Percentiles rank a stretch among this genome's conserved stretches.
Conservation (phyloP, 129 eudicot species). For the Ambrosia trifida region DNA sequence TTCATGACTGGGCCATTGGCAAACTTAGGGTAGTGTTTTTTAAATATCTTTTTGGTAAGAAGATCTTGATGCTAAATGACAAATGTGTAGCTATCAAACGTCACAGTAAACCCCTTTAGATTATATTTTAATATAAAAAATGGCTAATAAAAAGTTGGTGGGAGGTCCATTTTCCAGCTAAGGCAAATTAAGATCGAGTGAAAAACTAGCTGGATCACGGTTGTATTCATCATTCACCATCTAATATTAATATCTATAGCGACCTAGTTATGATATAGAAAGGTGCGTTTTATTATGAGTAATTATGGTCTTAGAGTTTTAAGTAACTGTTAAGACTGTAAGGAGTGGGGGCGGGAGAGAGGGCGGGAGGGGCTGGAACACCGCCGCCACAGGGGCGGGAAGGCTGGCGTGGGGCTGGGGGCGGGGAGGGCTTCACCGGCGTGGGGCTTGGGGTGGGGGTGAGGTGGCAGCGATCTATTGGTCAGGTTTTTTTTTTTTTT, state of each 20-base stretch:
- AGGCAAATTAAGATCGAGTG: conserved; percentile 21
- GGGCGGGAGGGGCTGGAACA: too few relatives aligned
- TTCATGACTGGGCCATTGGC: too few relatives aligned
- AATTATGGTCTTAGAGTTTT: neutral
- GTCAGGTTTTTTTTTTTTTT: too few relatives aligned
- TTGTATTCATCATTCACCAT: conserved; percentile 24
- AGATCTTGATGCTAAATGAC: conserved; percentile 3
- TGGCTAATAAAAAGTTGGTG: conserved; percentile 31
- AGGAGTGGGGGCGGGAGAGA: too few relatives aligned
- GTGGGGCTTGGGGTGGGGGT: too few relatives aligned
- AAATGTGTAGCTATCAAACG: conserved; percentile 27
- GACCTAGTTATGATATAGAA: conserved; percentile 19
- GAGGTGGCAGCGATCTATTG: too few relatives aligned
- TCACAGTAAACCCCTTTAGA: conserved; percentile 26
- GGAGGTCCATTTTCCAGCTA: conserved; percentile 40
- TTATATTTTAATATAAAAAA: conserved; percentile 10
- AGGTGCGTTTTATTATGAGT: neutral
- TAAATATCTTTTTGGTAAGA: neutral
- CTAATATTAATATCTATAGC: conserved; percentile 14
- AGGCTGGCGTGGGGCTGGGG: too few relatives aligned
- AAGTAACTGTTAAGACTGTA: too few relatives aligned
- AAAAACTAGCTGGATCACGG: conserved; percentile 33
- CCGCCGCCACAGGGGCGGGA: too few relatives aligned
- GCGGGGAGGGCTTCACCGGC: too few relatives aligned
- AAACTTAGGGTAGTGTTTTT: neutral